Percentiles rank a stretch among this genome's conserved stretches.
phyloP scores from a whole-genome alignment of 768 basidiomycete genomes.

The Podaxis mareebaensis region DNA sequence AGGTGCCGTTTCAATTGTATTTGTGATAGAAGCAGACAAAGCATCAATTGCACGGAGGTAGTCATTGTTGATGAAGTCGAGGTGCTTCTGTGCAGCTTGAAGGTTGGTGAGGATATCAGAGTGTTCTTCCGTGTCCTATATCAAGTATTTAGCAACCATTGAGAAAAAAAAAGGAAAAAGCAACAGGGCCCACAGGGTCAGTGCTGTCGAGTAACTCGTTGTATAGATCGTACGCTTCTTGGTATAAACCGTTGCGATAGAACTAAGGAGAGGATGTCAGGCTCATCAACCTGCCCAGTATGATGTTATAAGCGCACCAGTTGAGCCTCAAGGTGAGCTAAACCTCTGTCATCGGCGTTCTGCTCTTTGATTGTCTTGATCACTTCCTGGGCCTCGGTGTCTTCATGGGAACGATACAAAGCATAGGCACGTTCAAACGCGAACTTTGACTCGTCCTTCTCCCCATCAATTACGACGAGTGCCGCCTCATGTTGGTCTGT shows the following conservation, averaged over 20 bases:
- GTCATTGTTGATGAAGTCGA: constrained; percentile 78
- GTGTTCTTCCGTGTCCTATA: constrained; percentile 82
- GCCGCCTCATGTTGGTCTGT: constrained; percentile 80
- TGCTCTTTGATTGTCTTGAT: constrained; percentile 49
- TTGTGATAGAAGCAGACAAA: constrained; percentile 51
- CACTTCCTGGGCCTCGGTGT: constrained; percentile 62
- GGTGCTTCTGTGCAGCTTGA: constrained; percentile 75
- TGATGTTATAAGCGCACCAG: constrained; percentile 52
- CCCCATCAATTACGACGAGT: constrained; percentile 53
- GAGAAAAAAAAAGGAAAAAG: neutral
- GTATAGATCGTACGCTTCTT: constrained; percentile 74
- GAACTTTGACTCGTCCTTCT: constrained; percentile 28
- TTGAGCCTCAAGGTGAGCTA: constrained; percentile 84
- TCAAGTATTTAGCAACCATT: neutral
- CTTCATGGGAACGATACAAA: constrained; percentile 80
- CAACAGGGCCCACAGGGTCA: constrained; percentile 58
- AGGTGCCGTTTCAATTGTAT: constrained; percentile 61
- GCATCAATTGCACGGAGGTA: constrained; percentile 66
- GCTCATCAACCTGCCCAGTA: neutral
- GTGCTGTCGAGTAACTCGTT: constrained; percentile 78
- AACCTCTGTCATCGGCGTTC: constrained; percentile 55
- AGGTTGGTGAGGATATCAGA: constrained; percentile 87
- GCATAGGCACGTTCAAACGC: constrained; percentile 80
- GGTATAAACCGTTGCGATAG: constrained; percentile 78
- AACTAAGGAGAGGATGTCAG: constrained; percentile 40